Conservation (phyloP, 768 basidiomycete genomes). For the Albatrellus ellisii region DNA sequence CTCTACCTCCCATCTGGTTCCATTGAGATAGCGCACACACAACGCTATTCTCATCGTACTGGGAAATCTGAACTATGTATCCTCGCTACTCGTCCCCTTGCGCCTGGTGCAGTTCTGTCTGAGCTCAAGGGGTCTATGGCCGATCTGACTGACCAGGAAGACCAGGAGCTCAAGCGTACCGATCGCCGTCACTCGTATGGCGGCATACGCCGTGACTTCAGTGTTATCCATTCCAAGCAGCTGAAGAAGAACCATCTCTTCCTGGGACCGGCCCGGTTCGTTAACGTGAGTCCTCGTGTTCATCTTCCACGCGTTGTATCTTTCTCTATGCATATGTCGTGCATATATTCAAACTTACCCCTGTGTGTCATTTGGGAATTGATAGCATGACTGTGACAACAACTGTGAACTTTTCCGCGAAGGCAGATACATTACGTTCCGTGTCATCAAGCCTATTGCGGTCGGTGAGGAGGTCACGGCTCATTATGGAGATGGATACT, state of each 20-base stretch:
- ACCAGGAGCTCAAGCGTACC: constrained; percentile 75
- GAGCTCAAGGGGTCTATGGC: constrained; percentile 89
- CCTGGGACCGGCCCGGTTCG: constrained; percentile 84
- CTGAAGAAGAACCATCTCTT: constrained; percentile 90
- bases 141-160: constrained; percentile 74
- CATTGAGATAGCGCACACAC: constrained; percentile 84
- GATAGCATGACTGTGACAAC: constrained; percentile 80
- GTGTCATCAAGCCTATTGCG: constrained; percentile 63
- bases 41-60: constrained; percentile 74
- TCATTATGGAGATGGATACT: constrained; percentile 85
- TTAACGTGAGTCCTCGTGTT: constrained; percentile 50
- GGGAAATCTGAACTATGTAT: constrained; percentile 87
- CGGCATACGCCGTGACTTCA: constrained; percentile 71
- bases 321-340: constrained; percentile 7
- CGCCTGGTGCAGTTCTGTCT: constrained; percentile 60
- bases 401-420: constrained; percentile 84
- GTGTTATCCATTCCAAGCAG: constrained; percentile 83
- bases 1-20: constrained; percentile 72
- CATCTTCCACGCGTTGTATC: constrained; percentile 5
- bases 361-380: constrained; percentile 8
- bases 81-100: constrained; percentile 61
- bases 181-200: constrained; percentile 47
- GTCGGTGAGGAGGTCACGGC: constrained; percentile 83
- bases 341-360: constrained; percentile 5
- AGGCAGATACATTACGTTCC: constrained; percentile 82